Evolutionary conservation across 208 protist genomes (phyloP).

Genomic region (Leptomonas seymouri): DNA sequence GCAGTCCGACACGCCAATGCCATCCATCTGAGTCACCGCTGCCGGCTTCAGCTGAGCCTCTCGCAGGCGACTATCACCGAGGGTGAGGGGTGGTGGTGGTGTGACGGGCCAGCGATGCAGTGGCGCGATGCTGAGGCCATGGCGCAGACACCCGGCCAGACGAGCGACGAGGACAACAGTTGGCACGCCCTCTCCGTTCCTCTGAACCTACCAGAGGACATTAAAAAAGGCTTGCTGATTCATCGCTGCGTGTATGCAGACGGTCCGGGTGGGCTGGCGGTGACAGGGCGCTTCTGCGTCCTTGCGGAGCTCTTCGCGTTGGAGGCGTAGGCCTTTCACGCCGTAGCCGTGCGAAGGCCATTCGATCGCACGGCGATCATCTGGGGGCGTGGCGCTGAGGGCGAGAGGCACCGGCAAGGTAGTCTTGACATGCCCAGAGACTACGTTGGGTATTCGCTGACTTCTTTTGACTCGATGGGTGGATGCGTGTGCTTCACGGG

Average conservation of each 20-base stretch:
- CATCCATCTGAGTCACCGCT: constrained; percentile 11
- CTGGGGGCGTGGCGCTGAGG: constrained; percentile 10
- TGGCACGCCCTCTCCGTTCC: constrained; percentile 5
- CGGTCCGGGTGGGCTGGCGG: constrained; percentile 13
- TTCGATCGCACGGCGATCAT: constrained; percentile 10
- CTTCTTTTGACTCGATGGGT: background rate
- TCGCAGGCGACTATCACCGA: constrained; percentile 18
- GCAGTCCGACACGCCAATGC: constrained; percentile 21
- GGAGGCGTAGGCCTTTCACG: constrained; percentile 11
- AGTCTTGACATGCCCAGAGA: constrained; percentile 1
- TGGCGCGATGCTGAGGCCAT: background rate
- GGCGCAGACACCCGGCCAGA: constrained; percentile 10
- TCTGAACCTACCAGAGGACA: constrained; percentile 11
- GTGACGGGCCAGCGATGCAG: constrained; percentile 1
- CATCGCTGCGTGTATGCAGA: constrained; percentile 18
- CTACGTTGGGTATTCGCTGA: background rate
- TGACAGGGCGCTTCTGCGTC: constrained; percentile 16
- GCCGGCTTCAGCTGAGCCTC: constrained; percentile 10
- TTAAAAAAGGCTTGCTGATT: background rate
- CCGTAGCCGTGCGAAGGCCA: constrained; percentile 1
- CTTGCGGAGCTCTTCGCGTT: constrained; percentile 12
- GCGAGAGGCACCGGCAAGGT: constrained; percentile 11
- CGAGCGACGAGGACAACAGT: constrained; percentile 12
- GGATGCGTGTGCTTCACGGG: background rate
- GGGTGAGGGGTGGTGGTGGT: constrained; percentile 10